Evolutionary conservation across 768 basidiomycete genomes (phyloP).

Genomic region (Amanita inopinata): DNA sequence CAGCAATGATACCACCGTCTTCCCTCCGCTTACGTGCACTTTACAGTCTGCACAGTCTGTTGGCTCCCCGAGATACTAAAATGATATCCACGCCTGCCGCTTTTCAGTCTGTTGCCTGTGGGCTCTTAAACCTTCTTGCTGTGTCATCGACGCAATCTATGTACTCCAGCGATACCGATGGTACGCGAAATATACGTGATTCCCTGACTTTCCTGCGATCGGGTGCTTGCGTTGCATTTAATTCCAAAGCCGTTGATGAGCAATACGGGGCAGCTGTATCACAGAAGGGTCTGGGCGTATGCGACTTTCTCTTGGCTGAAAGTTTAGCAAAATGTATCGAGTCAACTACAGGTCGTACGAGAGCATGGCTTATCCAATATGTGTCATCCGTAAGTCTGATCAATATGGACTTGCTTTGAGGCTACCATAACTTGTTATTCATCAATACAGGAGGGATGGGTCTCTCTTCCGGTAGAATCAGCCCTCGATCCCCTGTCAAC

Average conservation of each 20-base stretch:
- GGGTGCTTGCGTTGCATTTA: slow-evolving; percentile 41
- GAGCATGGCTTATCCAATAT: slow-evolving; percentile 41
- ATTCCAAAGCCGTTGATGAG: slow-evolving; percentile 34
- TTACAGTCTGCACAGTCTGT: slow-evolving; percentile 34
- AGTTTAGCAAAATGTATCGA: slow-evolving; percentile 44
- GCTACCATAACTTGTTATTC: background rate
- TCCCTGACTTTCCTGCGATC: slow-evolving; percentile 34
- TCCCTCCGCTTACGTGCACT: slow-evolving; percentile 40
- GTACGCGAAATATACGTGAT: slow-evolving; percentile 27
- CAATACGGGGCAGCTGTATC: slow-evolving; percentile 31
- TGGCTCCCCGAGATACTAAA: slow-evolving; percentile 24
- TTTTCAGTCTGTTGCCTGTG: slow-evolving; percentile 43
- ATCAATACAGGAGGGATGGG: slow-evolving; percentile 31
- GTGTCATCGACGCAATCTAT: slow-evolving; percentile 14
- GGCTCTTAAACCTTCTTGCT: slow-evolving; percentile 41
- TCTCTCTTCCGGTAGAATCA: slow-evolving; percentile 28
- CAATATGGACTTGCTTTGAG: slow-evolving; percentile 30
- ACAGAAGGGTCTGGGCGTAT: slow-evolving; percentile 26
- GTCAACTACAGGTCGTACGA: slow-evolving; percentile 31
- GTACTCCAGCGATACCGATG: slow-evolving; percentile 17
- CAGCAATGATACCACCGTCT: slow-evolving; percentile 34
- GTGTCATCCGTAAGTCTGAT: too few species aligned
- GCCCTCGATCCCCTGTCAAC: slow-evolving; percentile 35
- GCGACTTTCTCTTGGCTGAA: slow-evolving; percentile 32
- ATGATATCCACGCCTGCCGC: slow-evolving; percentile 29